Evolutionary conservation across 306 rosid species (phyloP).

Genomic region (Aeschynomene evenia): DNA sequence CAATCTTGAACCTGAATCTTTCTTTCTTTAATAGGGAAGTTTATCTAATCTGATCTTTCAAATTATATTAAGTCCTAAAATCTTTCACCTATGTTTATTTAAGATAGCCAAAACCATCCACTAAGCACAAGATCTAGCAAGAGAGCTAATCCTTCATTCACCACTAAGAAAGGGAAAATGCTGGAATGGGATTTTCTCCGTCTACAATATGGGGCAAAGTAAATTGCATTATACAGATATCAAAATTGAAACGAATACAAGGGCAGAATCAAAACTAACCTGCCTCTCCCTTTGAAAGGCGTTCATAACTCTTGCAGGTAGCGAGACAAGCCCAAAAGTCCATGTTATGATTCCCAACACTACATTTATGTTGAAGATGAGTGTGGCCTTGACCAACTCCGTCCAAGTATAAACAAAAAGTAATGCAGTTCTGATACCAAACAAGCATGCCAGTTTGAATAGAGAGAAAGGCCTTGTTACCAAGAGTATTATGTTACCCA

Average conservation of each 20-base stretch:
- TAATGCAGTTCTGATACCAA: slow-evolving; percentile 47
- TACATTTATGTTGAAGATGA: slow-evolving; percentile 48
- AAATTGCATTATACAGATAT: neutral
- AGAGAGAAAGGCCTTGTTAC: slow-evolving; percentile 51
- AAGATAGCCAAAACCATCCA: neutral
- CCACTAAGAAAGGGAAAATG: slow-evolving; percentile 4
- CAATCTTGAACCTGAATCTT: neutral
- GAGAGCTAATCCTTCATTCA: slow-evolving; percentile 13
- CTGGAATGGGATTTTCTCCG: neutral
- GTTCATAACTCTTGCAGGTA: slow-evolving; percentile 58
- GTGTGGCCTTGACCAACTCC: slow-evolving; percentile 51
- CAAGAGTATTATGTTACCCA: slow-evolving; percentile 37
- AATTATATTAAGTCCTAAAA: neutral
- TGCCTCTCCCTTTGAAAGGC: slow-evolving; percentile 61
- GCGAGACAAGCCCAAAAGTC: slow-evolving; percentile 53
- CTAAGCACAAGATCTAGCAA: slow-evolving; percentile 1
- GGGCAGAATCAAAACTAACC: slow-evolving; percentile 45
- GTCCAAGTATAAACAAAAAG: slow-evolving; percentile 45
- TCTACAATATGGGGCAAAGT: neutral
- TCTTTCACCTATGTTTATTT: neutral
- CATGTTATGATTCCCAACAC: slow-evolving; percentile 45
- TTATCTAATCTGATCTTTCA: neutral
- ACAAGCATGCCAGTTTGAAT: slow-evolving; percentile 43
- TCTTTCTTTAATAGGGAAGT: neutral
- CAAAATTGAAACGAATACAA: neutral